Evolutionary conservation across 2,329 filamentous ascomycete species (phyloP).

Genomic region (Sporothrix schenckii): DNA sequence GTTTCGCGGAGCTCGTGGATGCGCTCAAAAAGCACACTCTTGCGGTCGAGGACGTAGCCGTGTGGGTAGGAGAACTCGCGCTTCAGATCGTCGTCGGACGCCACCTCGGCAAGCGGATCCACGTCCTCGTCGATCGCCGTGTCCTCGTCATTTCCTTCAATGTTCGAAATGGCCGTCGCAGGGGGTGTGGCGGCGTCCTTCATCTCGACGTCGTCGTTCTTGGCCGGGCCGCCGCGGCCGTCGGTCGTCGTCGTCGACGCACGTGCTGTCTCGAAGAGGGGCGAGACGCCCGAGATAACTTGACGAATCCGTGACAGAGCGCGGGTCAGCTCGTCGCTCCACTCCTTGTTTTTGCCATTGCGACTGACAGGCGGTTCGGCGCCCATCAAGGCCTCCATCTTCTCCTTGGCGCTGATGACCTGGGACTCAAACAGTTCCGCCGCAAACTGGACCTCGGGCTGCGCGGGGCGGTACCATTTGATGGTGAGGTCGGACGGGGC

Average conservation of each 20-base stretch:
- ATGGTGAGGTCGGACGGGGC: slow-evolving; percentile 77
- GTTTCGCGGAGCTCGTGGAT: slow-evolving; percentile 81
- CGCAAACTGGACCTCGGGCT: slow-evolving; percentile 83
- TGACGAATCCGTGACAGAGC: slow-evolving; percentile 85
- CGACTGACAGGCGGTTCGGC: slow-evolving; percentile 80
- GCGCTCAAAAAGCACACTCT: slow-evolving; percentile 66
- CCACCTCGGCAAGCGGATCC: slow-evolving; percentile 63
- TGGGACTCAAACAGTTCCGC: slow-evolving; percentile 87
- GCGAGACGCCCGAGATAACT: slow-evolving; percentile 86
- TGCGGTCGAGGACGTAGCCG: slow-evolving; percentile 74
- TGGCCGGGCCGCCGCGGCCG: slow-evolving; percentile 43
- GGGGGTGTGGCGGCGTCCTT: background rate
- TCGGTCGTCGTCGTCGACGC: slow-evolving; percentile 56
- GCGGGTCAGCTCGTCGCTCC: slow-evolving; percentile 94
- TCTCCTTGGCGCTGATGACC: slow-evolving; percentile 72
- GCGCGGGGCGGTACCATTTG: slow-evolving; percentile 84
- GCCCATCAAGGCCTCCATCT: slow-evolving; percentile 77
- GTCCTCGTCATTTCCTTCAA: slow-evolving; percentile 56
- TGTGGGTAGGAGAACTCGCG: slow-evolving; percentile 87
- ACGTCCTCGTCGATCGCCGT: slow-evolving; percentile 53
- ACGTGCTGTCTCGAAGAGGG: slow-evolving; percentile 80
- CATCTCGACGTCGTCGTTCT: slow-evolving; percentile 7
- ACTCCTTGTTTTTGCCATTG: slow-evolving; percentile 95
- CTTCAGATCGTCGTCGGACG: slow-evolving; percentile 79
- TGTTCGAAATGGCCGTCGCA: slow-evolving; percentile 50